A percentile compares a stretch with the other conserved stretches of the same genome.
Conservation (phyloP, 768 basidiomycete genomes). For the Trametes sanguinea region DNA sequence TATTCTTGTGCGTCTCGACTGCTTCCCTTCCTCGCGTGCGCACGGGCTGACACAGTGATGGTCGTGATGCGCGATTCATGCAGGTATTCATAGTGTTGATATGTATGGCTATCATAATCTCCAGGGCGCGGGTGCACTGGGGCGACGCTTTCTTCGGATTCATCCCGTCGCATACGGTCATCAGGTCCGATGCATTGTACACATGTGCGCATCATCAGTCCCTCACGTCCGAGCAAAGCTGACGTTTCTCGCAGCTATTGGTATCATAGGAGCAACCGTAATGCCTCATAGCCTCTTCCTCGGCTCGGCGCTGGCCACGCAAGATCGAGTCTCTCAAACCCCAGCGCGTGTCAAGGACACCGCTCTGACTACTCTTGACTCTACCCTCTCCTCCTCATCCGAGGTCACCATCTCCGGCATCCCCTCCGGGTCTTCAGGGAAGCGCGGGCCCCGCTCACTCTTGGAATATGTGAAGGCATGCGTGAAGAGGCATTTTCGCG, state of each 20-base stretch:
- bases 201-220: conserved; percentile 51
- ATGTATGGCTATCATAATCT: conserved; percentile 77
- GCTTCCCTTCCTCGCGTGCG: neutral
- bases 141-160: conserved; percentile 71
- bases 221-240: conserved; percentile 25
- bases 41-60: neutral
- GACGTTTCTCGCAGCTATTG: conserved; percentile 50
- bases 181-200: conserved; percentile 59
- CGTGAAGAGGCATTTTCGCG: conserved; percentile 25
- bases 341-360: conserved; percentile 8
- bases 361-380: conserved; percentile 3
- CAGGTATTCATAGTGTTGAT: conserved; percentile 57
- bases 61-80: neutral
- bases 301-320: conserved; percentile 83
- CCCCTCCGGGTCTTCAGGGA: conserved; percentile 22
- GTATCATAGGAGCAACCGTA: conserved; percentile 81
- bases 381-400: conserved; percentile 6
- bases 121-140: conserved; percentile 73
- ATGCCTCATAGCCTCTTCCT: conserved; percentile 95
- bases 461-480: conserved; percentile 2
- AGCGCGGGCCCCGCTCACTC: conserved; percentile 15
- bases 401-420: conserved; percentile 23
- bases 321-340: conserved; percentile 59
- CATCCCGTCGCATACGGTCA: conserved; percentile 67
- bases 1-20: conserved; percentile 50